Base-by-base conservation (phyloP, 805 yeast genomes). In the Kodamaea sagamina region DNA sequence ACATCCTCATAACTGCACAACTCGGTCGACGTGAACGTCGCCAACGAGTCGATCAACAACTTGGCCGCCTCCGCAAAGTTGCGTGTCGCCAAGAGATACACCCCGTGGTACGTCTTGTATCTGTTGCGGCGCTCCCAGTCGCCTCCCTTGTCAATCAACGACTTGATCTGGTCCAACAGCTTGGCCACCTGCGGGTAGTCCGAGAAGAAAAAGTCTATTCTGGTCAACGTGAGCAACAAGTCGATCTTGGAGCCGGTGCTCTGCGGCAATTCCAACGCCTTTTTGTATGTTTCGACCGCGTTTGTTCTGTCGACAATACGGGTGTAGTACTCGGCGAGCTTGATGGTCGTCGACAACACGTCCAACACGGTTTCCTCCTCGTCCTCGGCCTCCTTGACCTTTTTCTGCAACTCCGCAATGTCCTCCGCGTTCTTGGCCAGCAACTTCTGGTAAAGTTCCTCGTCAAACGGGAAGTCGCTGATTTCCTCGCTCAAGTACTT, bases 81-180 rank as follows among this genome's bases (percentile, higher is more conserved):
- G 58, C 99, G 81, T 21, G 90, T 82, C 6, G 96, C 84, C 77
- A 93, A 69, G 27, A 79, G 70, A 61, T 88, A 87, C 38, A 93
- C 75, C 16, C 99, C 99, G 46, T 78, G 68, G 66, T 93, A 93
- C 4, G 97, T 87, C 71, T 93, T 93, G 74, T 79, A 89, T 53
- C 97, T 74, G 69, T 93, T 93, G 58, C 96, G 82, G 66, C 99
- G 86, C 68, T 93, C 99, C 99, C 99, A 93, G 64, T 93, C 99
- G 49, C 99, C 99, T 43, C 98, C 99, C 58, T 89, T 86, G 57
- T 92, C 98, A 57, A 93, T 89, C 61, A 88, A 75, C 17, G 70
- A 58, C 58, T 85, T 81, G 13, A 84, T 81, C 53, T 82, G 82
- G 43, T 84, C 92, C 51, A 93, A 75, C 57, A 84, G 83, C 54